Base-by-base conservation (phyloP, 345 rosid genomes). In the Eucalyptus polyanthemos region DNA sequence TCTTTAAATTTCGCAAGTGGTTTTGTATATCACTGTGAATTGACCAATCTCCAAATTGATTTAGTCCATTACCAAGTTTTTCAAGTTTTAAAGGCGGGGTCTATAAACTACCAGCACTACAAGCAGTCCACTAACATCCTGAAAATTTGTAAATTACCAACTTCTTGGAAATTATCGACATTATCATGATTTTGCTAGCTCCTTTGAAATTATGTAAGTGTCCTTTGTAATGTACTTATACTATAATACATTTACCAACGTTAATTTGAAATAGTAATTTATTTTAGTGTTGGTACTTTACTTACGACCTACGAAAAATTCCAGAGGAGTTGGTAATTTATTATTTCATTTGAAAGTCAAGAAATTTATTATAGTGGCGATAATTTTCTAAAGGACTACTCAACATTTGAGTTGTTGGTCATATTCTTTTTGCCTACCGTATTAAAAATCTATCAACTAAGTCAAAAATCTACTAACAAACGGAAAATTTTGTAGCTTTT, bases 381-480 rank as follows among this genome's bases (percentile, higher is more conserved):
- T 13, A 62, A 29, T 6, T 62, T 62, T 12, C 69, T 29, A 62
- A 62, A 12, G 31, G 31, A 13, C 0, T 60, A 62, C 34, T 29
- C 0, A 0, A 62, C 15, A 62, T 62, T 62, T 29, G 69, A 62
- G 69, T 62, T 29, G 69, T 13, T 29, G 69, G 69, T 62, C 9
- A 29, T 62, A 6, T 0, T 62, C 0, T 62, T 62, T 13, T 0
- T 27, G 6, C 8, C 4, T 0, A 29, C 17, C 1, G 69, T 6
- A 12, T 62, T 62, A 0, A 62, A 62, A 0, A 29, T 62, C 69
- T 62, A 62, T 29, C 31, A 62, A 13, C 16, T 0, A 0, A 62
- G n/a, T 27, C 31, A 62, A 0, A 29, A 62, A 29, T 1, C 69
- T 1, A 62, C 69, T 62, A 29, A 62, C 2, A 29, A 62, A 60